Evolutionary conservation across 129 eudicot species (phyloP).

Genomic region (Heracleum sosnowskyi): DNA sequence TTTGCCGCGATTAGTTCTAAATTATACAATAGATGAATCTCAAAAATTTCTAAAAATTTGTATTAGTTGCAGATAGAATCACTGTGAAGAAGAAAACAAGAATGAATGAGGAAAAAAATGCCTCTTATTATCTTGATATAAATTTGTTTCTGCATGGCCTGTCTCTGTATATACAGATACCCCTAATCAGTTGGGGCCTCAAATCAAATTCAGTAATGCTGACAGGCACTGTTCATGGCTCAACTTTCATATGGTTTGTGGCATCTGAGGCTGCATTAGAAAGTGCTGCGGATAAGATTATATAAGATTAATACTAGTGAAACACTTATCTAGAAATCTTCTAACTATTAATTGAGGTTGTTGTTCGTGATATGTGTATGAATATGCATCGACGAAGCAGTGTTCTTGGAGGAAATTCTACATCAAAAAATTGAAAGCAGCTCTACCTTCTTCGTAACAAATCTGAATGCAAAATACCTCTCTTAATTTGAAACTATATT

Average conservation of each 20-base stretch:
- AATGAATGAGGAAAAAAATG: slow-evolving; percentile 15
- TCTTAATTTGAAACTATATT: not conserved
- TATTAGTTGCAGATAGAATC: slow-evolving; percentile 22
- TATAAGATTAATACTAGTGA: not conserved
- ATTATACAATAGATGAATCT: slow-evolving; percentile 26
- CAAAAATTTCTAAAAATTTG: slow-evolving; percentile 13
- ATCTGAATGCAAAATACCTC: not conserved
- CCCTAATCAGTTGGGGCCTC: slow-evolving; percentile 46
- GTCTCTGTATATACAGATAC: slow-evolving; percentile 62
- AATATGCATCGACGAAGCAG: not conserved
- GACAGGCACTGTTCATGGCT: slow-evolving; percentile 39
- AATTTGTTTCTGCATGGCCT: slow-evolving; percentile 12
- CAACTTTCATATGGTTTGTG: slow-evolving; percentile 60
- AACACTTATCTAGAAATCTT: not conserved
- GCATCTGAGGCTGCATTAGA: slow-evolving; percentile 41
- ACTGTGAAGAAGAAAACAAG: slow-evolving; percentile 12
- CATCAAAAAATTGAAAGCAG: not conserved
- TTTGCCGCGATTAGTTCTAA: slow-evolving; percentile 37
- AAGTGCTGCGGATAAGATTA: slow-evolving; percentile 14
- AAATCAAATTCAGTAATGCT: slow-evolving; percentile 26
- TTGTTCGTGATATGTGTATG: not conserved
- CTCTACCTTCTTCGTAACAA: not conserved
- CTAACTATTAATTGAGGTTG: not conserved
- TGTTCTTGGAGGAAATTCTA: not conserved
- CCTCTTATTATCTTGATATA: slow-evolving; percentile 10